These are phyloP conservation scores for Thinopyrum elongatum DNA, from an alignment of 176 grass and related monocot genomes.

Conservation along the genomic window DNA sequence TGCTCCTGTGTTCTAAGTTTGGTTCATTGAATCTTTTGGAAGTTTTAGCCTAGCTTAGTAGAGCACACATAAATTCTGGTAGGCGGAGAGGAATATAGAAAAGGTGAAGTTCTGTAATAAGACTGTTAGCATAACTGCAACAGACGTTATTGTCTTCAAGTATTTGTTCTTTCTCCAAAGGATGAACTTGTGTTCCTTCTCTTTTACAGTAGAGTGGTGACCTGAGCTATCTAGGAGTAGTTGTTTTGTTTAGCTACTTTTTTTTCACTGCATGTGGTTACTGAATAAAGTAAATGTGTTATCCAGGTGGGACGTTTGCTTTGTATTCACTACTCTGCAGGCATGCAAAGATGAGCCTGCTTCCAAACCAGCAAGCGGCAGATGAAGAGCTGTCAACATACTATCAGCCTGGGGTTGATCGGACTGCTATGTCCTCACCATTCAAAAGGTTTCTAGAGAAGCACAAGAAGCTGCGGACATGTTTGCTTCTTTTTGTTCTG, in stretches of 20 bases:
- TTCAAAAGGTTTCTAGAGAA: conserved; percentile 74
- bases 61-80: not conserved
- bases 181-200: not conserved
- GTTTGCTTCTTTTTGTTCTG: conserved; percentile 66
- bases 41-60: conserved; percentile 4
- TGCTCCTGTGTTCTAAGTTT: not conserved
- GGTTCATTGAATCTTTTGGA: not conserved
- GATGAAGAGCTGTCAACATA: conserved; percentile 72
- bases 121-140: not conserved
- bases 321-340: conserved; percentile 76
- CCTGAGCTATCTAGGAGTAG: not conserved
- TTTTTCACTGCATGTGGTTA: not conserved
- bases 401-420: conserved; percentile 45
- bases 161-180: not conserved
- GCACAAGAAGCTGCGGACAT: conserved; percentile 61
- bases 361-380: conserved; percentile 74
- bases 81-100: not conserved
- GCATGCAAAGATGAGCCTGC: conserved; percentile 66
- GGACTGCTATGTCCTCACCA: conserved; percentile 38
- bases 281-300: conserved; percentile 19
- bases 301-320: conserved; percentile 59
- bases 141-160: not conserved
- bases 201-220: not conserved
- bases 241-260: not conserved
- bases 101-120: not conserved